Base-by-base conservation (phyloP, 139 green algal species). In the Chlorella ohadii region DNA sequence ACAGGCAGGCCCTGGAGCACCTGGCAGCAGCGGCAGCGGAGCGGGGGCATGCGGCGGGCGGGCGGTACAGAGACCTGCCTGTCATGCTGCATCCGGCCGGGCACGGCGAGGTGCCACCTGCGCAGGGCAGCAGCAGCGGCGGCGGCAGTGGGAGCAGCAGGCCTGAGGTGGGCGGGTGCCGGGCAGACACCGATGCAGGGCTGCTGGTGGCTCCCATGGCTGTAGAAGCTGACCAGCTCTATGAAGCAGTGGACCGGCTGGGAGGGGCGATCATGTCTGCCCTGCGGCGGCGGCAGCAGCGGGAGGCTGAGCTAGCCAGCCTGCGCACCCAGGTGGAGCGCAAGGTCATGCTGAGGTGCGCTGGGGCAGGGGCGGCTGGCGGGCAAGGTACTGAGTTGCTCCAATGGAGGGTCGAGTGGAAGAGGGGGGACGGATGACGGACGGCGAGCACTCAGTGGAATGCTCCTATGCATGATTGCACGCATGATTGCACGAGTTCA, bases 261-360 rank as follows among this genome's bases (percentile, higher is more conserved):
- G 85, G 81, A 3, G 38, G 73, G 39, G 44, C 73, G 38, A 74
- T 77, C 27, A 20, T 72, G 76, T 63, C 72, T 9, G 72, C 63
- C 12, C 57, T 34, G 19, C 57, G 47, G 64, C 72, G 57, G 79
- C 61, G 59, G 38, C 44, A 56, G 71, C 61, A 11, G 51, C 23
- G 63, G 4, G 51, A 72, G 33, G 55, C 75, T 25, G 66, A 88
- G 64, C 56, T 81, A 9, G 81, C 84, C 25, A 61, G 71, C 12
- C 67, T 90, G 71, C 78, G 86, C 17, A 79, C 38, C 0, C 66
- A 82, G 38, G 84, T 90, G 64, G 88, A 92, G 79, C 82, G 72
- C 20, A 67, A 84, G 56, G 66, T 90, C 55, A 83, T 81, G 31
- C 75, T 94, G 59, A 72, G 91, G 76, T 82, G 38, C 74, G 72